These are phyloP conservation scores for Graphilbum sp. DNA, from an alignment of 2,329 filamentous ascomycete genomes.

Conservation along the genomic window DNA sequence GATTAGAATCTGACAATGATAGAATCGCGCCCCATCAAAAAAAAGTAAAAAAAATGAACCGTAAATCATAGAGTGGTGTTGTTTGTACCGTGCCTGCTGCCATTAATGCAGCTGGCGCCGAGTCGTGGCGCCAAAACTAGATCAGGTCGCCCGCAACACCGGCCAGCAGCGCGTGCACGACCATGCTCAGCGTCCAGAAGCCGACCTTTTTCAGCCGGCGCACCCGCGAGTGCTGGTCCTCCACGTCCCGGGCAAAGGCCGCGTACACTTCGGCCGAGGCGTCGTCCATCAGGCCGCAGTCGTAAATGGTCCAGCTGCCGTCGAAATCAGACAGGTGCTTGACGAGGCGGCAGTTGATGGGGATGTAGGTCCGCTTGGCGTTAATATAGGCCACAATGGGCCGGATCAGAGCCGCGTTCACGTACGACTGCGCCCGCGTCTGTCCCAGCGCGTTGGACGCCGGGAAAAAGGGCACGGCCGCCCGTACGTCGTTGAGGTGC, in stretches of 20 bases:
- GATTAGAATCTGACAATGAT: neutral
- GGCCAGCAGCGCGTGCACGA: constrained; percentile 85
- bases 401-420: constrained; percentile 86
- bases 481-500: constrained; percentile 86
- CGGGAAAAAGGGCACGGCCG: constrained; percentile 76
- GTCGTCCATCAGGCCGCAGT: constrained; percentile 89
- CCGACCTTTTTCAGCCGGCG: constrained; percentile 83
- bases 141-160: constrained; percentile 76
- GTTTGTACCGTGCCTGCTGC: neutral
- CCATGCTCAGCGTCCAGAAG: constrained; percentile 85
- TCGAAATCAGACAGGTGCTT: constrained; percentile 84
- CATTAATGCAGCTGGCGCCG: too few relatives aligned
- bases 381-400: constrained; percentile 99
- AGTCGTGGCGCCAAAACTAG: constrained; percentile 7
- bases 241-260: constrained; percentile 81
- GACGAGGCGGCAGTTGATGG: constrained; percentile 84
- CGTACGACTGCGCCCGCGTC: constrained; percentile 78
- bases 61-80: neutral
- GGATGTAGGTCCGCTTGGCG: constrained; percentile 84
- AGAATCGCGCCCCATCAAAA: too few relatives aligned
- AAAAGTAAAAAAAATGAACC: neutral
- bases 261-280: constrained; percentile 85
- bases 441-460: constrained; percentile 10
- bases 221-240: constrained; percentile 73
- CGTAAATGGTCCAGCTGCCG: constrained; percentile 86